Conservation (phyloP, 1,284 basidiomycete genomes). For the Fistulina hepatica region DNA sequence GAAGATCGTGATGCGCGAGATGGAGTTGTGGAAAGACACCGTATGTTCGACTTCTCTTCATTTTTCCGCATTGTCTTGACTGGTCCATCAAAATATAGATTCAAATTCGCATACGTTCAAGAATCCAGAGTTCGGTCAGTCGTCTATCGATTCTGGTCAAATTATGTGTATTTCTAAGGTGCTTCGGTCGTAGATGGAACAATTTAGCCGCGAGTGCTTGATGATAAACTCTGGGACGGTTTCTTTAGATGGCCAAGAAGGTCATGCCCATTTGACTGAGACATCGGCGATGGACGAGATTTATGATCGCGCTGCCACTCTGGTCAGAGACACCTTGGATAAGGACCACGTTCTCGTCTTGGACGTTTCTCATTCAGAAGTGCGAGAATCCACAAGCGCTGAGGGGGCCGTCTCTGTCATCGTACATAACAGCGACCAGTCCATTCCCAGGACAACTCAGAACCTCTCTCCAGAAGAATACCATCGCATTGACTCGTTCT, state of each 20-base stretch:
- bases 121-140: constrained; percentile 78
- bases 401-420: constrained; percentile 59
- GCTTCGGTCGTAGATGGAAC: constrained; percentile 60
- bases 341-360: constrained; percentile 87
- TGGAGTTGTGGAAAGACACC: constrained; percentile 93
- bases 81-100: constrained; percentile 41
- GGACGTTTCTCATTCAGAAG: constrained; percentile 87
- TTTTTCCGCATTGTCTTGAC: constrained; percentile 1
- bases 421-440: constrained; percentile 31
- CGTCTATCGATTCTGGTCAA: not conserved
- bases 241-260: constrained; percentile 9
- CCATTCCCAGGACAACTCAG: too few species aligned
- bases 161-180: constrained; percentile 4
- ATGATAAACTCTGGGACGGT: constrained; percentile 69
- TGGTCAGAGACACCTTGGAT: constrained; percentile 83
- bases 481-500: constrained; percentile 62
- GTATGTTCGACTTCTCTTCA: constrained; percentile 26
- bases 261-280: constrained; percentile 25
- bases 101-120: constrained; percentile 81
- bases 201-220: constrained; percentile 89
- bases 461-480: constrained; percentile 61
- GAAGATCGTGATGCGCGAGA: constrained; percentile 90
- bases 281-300: constrained; percentile 74
- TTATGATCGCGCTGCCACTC: constrained; percentile 77
- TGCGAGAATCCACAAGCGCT: constrained; percentile 61